Evolutionary conservation across 2,329 filamentous ascomycete genomes (phyloP), one percentile per base, ranked within the genome.

Genomic region (Hirsutella minnesotensis): DNA sequence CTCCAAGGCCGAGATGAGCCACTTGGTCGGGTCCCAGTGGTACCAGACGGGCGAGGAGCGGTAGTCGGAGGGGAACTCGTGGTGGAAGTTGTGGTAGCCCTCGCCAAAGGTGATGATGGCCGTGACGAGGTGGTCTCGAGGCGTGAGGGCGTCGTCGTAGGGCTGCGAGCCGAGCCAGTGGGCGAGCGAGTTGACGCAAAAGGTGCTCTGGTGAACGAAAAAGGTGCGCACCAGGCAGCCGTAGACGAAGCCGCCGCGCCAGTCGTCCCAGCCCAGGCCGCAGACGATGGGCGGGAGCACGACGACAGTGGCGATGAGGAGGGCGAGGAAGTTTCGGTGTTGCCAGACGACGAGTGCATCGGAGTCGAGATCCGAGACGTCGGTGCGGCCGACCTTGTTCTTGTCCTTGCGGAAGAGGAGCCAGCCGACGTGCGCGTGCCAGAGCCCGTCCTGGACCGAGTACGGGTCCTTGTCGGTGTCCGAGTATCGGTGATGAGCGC

Each of bases 31-130:
- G 63, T 94, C 86, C 58, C 92, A 94, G 60, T 92, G 86, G 68
- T 80, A 83, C 86, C 86, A 94, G 65, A 87, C 73, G 53, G 92
- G 90, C 47, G 86, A 86, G 61, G 94, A 94, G 61, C 86, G 85
- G 77, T 92, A 94, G 64, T 94, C 86, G 12, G 85, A 90, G 42
- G 86, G 86, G 67, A 94, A 94, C 64, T 94, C 86, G 73, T 94
- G 86, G 68, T 94, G 86, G 75, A 94, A 94, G 75, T 94, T 94
- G 75, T 94, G 86, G 70, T 94, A 94, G 24, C 86, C 86, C 67
- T 88, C 86, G 40, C 86, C 86, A 19, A 94, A 81, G 36, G 86
- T 94, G 53, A 87, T 81, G 18, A 94, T 68, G 37, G 86, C 86
- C 34, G 86, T 92, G 65, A 94, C 78, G 59, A 89, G 75, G 65